These are phyloP conservation scores for Pythium dissimile DNA, from an alignment of 352 stramenopile genomes.

Conservation along the genomic window DNA sequence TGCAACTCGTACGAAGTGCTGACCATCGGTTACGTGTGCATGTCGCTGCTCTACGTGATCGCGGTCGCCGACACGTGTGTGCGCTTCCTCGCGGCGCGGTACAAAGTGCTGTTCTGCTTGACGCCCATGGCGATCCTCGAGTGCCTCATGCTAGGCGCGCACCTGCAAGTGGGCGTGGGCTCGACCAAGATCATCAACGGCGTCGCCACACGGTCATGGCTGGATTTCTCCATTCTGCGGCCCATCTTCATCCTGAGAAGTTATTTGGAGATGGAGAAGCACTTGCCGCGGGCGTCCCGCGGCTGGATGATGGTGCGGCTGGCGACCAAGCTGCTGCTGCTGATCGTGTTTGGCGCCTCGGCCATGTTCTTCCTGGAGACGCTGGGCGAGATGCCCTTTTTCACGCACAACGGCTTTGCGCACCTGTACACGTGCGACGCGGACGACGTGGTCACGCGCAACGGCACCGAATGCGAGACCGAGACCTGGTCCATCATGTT, in stretches of 20 bases:
- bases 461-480: conserved; percentile 41
- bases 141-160: conserved; percentile 64
- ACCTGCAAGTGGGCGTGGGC: conserved; percentile 73
- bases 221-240: conserved; percentile 86
- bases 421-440: conserved; percentile 75
- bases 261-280: conserved; percentile 83
- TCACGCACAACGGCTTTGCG: conserved; percentile 72
- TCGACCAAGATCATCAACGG: conserved; percentile 55
- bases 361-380: conserved; percentile 88
- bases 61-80: conserved; percentile 62
- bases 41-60: conserved; percentile 58
- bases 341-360: conserved; percentile 78
- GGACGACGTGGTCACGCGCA: conserved; percentile 51
- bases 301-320: conserved; percentile 81
- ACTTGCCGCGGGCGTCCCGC: conserved; percentile 63
- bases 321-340: conserved; percentile 74
- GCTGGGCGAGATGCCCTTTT: conserved; percentile 79
- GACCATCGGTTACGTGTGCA: conserved; percentile 55
- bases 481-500: conserved; percentile 89
- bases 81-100: conserved; percentile 74
- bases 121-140: conserved; percentile 73
- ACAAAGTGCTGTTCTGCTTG: conserved; percentile 81
- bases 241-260: conserved; percentile 77
- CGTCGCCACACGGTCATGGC: conserved; percentile 62
- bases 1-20: conserved; percentile 77